Evolutionary conservation across 352 stramenopile species (phyloP).

Genomic region (Globisporangium nunn): DNA sequence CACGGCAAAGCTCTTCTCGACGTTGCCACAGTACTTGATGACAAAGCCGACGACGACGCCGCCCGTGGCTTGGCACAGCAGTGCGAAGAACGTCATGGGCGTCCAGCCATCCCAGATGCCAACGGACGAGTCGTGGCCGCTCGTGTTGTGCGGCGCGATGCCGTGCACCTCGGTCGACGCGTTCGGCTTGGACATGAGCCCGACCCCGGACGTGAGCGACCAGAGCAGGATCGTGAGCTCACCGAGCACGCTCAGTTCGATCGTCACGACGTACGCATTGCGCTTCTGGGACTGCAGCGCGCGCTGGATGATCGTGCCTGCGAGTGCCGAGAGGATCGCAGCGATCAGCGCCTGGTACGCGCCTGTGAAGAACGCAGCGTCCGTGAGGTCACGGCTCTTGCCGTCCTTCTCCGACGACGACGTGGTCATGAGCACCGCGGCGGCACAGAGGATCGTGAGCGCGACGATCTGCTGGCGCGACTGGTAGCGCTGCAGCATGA

Average conservation of each 20-base stretch:
- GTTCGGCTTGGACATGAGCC: conserved; percentile 13
- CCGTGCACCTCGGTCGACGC: conserved; percentile 8
- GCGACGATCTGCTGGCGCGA: conserved; percentile 62
- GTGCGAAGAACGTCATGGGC: conserved; percentile 44
- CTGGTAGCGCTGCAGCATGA: conserved; percentile 66
- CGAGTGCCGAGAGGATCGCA: conserved; percentile 63
- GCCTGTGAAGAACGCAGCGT: conserved; percentile 53
- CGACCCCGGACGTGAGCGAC: conserved; percentile 22
- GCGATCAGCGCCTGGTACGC: conserved; percentile 69
- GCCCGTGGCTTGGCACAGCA: conserved; percentile 64
- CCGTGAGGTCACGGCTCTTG: conserved; percentile 5
- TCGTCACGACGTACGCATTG: conserved; percentile 76
- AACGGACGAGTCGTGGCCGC: conserved; percentile 1
- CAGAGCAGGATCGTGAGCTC: conserved; percentile 52
- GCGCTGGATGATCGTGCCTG: conserved; percentile 70
- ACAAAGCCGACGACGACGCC: conserved; percentile 76
- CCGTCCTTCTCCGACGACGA: conserved; percentile 16
- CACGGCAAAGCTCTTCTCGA: conserved; percentile 81
- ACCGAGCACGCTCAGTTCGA: conserved; percentile 68
- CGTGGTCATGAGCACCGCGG: conserved; percentile 73
- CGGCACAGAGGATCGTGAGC: conserved; percentile 57
- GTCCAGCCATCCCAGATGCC: conserved; percentile 73
- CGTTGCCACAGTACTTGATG: conserved; percentile 81
- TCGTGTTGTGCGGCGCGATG: conserved; percentile 6
- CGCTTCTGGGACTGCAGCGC: conserved; percentile 62